Conservation (phyloP, 495 filamentous ascomycete genomes). For the Geopyxis carbonaria region DNA sequence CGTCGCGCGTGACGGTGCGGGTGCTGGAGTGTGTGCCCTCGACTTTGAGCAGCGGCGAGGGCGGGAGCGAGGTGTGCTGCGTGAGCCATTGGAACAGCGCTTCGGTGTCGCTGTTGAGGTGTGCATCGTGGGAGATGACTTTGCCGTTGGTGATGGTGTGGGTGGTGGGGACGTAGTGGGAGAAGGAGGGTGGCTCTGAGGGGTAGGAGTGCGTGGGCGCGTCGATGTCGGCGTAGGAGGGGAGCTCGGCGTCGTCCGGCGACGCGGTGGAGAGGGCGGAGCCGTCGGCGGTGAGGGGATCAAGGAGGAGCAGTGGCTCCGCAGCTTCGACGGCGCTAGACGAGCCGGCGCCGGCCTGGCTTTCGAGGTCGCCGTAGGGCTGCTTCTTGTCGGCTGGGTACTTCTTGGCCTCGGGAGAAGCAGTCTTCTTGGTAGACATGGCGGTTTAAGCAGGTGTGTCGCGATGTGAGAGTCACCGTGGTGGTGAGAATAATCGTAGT, state of each 20-base stretch:
- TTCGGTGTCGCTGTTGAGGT: constrained; percentile 23
- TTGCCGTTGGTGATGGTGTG: constrained; percentile 4
- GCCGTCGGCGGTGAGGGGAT: neutral
- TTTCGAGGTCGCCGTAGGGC: too few species aligned
- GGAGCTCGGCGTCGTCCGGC: neutral
- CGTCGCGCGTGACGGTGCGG: constrained; percentile 18
- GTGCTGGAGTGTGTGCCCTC: constrained; percentile 10
- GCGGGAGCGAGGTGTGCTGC: constrained; percentile 8
- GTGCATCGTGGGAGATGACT: constrained; percentile 17
- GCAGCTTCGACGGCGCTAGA: too few species aligned
- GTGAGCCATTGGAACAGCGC: constrained; percentile 21
- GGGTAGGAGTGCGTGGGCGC: neutral
- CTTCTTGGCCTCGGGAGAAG: too few species aligned
- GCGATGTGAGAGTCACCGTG: too few species aligned
- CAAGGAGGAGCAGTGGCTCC: neutral
- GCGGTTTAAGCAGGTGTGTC: too few species aligned
- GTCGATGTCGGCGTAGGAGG: neutral
- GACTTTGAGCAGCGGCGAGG: constrained; percentile 10
- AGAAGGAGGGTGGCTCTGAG: constrained; percentile 2
- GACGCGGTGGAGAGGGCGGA: neutral
- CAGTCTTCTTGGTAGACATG: too few species aligned
- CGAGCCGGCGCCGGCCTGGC: too few species aligned
- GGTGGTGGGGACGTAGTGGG: neutral
- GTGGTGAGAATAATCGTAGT: too few species aligned
- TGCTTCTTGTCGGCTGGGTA: too few species aligned